Evolutionary conservation across 1,139 yeast species (phyloP).

Genomic region (Suhomyces yuchorum): DNA sequence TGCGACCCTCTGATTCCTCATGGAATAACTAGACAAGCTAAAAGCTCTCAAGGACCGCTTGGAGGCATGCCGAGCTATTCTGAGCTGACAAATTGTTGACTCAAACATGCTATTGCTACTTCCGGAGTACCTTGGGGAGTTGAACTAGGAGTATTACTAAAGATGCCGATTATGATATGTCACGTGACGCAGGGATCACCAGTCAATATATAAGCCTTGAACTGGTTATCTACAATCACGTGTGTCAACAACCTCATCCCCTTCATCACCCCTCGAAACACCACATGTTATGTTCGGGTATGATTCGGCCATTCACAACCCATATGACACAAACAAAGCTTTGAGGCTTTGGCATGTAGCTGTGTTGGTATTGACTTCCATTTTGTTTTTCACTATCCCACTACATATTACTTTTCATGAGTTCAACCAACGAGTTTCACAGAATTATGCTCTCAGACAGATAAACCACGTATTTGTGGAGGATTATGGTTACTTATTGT

Average conservation of each 20-base stretch:
- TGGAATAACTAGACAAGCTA: not conserved
- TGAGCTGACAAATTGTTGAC: not conserved
- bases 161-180: slow-evolving; percentile 8
- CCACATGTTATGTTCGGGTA: not conserved
- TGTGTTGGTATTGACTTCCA: slow-evolving; percentile 2
- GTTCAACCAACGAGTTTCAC: slow-evolving; percentile 6
- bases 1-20: not conserved
- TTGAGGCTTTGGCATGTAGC: slow-evolving; percentile 1
- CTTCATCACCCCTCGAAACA: no score
- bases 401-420: slow-evolving; percentile 2
- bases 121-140: not conserved
- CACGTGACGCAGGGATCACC: slow-evolving; percentile 10
- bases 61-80: not conserved
- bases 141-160: not conserved
- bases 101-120: not conserved
- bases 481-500: slow-evolving; percentile 33
- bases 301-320: not conserved
- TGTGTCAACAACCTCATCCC: no score
- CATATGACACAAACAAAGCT: not conserved
- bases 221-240: no score
- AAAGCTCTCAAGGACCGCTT: not conserved
- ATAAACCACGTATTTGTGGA: slow-evolving; percentile 22
- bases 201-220: no score
- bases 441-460: slow-evolving; percentile 6
- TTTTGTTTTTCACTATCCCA: slow-evolving; percentile 6